Base-by-base conservation (phyloP, 2,329 filamentous ascomycete genomes). In the Chrysosporium keratinophilum region DNA sequence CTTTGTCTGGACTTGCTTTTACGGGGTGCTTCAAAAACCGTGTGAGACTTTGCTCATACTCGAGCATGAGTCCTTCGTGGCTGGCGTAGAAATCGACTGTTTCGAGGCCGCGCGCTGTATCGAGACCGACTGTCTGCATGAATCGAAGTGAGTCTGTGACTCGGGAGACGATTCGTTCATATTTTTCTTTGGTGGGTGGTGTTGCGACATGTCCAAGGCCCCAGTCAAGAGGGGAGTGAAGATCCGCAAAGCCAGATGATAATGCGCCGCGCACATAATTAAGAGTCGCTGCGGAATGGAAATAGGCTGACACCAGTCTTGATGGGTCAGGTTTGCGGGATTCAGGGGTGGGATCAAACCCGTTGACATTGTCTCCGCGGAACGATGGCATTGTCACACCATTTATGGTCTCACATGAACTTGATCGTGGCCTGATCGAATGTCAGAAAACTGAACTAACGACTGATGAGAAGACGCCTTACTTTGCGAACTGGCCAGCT, bases 401-500 rank as follows among this genome's bases (percentile, higher is more conserved):
- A 59, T 94, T 76, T 49, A 94, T 74, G 1, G 82, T 78, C 73
- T 98, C 93, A 37, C 82, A 90, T 0, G 91, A 87, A 62, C 85
- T 95, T 3, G 88, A 95, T 54, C 93, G 78, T 1, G 91, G 93
- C 73, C 70, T 47, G 23, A 2, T 20, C 19, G 49, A 39, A 37
- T 43, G 40, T 52, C 35, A 58, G 45, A 19, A 42, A n/a, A 15
- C n/a, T 12, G 14, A 23, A 46, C n/a, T 19, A 9, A 14, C 34
- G 5, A n/a, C 17, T 14, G 14, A 45, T 5, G 37, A 19, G 12
- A 42, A 3, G 23, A 9, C 2, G 5, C 4, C 28, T 45, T 59
- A 72, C 72, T 98, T 98, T 31, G 93, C 93, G 65, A 95, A 98
- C 76, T 98, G 93, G 2, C 93, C 93, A 11, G 93, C 93, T 83